phyloP scores from a whole-genome alignment of 83 land plant species.

The Isoetes engelmannii region DNA sequence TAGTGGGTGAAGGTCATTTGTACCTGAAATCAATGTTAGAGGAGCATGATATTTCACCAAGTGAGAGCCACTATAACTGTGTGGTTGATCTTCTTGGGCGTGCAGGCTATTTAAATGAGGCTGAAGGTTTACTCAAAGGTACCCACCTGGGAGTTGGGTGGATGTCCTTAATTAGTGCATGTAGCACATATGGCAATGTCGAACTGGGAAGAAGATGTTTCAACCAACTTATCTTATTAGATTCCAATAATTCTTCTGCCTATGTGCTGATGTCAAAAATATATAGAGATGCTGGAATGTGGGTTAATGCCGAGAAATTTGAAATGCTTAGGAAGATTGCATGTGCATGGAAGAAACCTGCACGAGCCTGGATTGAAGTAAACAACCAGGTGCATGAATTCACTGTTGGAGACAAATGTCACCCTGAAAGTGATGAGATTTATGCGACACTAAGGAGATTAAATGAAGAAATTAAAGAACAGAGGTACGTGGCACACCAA shows the following conservation, averaged over 20 bases:
- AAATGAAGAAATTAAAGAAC: too few relatives aligned
- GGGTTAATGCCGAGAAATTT: slow-evolving; percentile 3
- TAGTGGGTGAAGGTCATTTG: slow-evolving; percentile 7
- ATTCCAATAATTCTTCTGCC: slow-evolving; percentile 5
- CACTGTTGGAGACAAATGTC: background rate
- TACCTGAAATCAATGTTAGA: slow-evolving; percentile 6
- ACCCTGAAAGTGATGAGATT: too few relatives aligned
- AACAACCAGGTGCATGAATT: background rate
- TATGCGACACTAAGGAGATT: too few relatives aligned
- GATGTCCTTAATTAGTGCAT: slow-evolving; percentile 9
- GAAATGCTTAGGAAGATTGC: background rate
- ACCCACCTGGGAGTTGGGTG: background rate
- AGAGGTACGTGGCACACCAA: too few relatives aligned
- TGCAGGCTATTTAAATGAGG: slow-evolving; percentile 2
- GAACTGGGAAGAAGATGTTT: slow-evolving; percentile 3
- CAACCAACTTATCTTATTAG: background rate
- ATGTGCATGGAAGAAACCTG: slow-evolving; percentile 13
- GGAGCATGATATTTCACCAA: slow-evolving; percentile 10
- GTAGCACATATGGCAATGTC: slow-evolving; percentile 1
- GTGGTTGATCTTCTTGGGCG: slow-evolving; percentile 14
- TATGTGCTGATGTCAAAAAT: slow-evolving; percentile 8
- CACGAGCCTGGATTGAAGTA: slow-evolving; percentile 2
- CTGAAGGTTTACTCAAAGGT: slow-evolving; percentile 1
- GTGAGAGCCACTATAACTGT: slow-evolving; percentile 6
- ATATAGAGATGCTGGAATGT: slow-evolving; percentile 13